These are phyloP conservation scores for Saturnispora kantuleensis DNA, from an alignment of 805 yeast species.

Conservation along the genomic window DNA sequence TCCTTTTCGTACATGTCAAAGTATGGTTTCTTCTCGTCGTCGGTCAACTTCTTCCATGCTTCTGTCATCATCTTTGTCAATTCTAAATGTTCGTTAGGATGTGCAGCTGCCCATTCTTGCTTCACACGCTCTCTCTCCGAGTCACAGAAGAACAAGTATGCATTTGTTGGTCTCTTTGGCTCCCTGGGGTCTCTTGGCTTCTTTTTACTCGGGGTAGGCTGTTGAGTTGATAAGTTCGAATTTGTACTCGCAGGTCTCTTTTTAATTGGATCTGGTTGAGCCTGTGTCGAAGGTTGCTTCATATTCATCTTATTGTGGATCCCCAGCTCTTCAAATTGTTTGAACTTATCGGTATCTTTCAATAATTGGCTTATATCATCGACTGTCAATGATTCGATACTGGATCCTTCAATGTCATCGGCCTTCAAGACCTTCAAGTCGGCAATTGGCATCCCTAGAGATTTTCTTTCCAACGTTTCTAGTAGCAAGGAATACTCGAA, in stretches of 20 bases:
- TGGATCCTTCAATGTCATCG: conserved; percentile 21
- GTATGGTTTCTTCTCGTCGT: conserved; percentile 62
- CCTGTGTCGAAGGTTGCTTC: neutral
- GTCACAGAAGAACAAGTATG: conserved; percentile 81
- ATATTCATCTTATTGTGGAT: neutral
- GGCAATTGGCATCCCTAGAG: conserved; percentile 22
- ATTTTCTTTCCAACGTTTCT: conserved; percentile 64
- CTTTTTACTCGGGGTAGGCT: conserved; percentile 19
- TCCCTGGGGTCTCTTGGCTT: conserved; percentile 65
- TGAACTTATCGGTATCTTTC: conserved; percentile 16
- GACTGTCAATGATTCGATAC: conserved; percentile 20
- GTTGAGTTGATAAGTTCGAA: conserved; percentile 13
- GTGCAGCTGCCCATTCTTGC: conserved; percentile 41
- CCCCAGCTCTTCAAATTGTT: conserved; percentile 2
- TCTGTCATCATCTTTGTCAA: conserved; percentile 73
- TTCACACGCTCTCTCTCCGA: conserved; percentile 67
- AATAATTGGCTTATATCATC: conserved; percentile 22
- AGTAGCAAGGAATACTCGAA: conserved; percentile 74
- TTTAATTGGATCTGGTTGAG: conserved; percentile 1
- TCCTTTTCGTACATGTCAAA: conserved; percentile 71
- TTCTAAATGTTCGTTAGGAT: conserved; percentile 48
- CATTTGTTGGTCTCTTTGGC: conserved; percentile 87
- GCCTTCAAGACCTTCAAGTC: conserved; percentile 17
- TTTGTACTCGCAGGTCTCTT: neutral
- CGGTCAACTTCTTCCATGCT: conserved; percentile 70